A percentile compares a stretch with the other conserved stretches of the same genome.
Evolutionary conservation across 2,329 filamentous ascomycete species (phyloP).

Genomic region (Talaromyces sp.): DNA sequence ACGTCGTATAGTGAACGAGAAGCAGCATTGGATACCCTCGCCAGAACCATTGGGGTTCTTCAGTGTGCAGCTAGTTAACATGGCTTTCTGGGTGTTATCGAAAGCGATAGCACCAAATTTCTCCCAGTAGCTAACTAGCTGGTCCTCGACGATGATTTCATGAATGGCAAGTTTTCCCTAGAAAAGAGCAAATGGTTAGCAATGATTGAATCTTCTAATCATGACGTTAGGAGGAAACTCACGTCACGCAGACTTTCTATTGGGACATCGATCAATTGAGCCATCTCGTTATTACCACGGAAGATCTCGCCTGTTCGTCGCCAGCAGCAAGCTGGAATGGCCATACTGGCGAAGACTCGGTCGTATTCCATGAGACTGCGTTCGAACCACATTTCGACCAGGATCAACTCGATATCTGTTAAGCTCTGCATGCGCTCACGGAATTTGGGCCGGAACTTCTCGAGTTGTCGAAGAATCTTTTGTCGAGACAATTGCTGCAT

Average conservation of each 20-base stretch:
- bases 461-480: slow-evolving; percentile 87
- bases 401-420: slow-evolving; percentile 90
- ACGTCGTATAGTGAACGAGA: slow-evolving; percentile 93
- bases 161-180: slow-evolving; percentile 94
- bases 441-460: slow-evolving; percentile 93
- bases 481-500: slow-evolving; percentile 80
- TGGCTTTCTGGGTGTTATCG: slow-evolving; percentile 88
- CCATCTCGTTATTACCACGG: slow-evolving; percentile 97
- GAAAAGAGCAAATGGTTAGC: not conserved
- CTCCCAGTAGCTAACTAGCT: slow-evolving; percentile 96
- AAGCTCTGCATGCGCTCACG: slow-evolving; percentile 89
- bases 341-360: slow-evolving; percentile 98
- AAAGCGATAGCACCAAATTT: slow-evolving; percentile 98
- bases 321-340: slow-evolving; percentile 97
- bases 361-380: slow-evolving; percentile 96
- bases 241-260: slow-evolving; percentile 91
- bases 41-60: slow-evolving; percentile 77
- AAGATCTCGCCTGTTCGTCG: slow-evolving; percentile 96
- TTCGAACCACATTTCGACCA: slow-evolving; percentile 99
- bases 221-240: slow-evolving; percentile 46
- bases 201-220: not conserved
- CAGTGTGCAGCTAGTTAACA: slow-evolving; percentile 88
- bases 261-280: slow-evolving; percentile 88
- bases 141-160: slow-evolving; percentile 93
- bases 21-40: slow-evolving; percentile 85